Evolutionary conservation across 2,329 filamentous ascomycete genomes (phyloP).

Genomic region (Botrytis tulipae): DNA sequence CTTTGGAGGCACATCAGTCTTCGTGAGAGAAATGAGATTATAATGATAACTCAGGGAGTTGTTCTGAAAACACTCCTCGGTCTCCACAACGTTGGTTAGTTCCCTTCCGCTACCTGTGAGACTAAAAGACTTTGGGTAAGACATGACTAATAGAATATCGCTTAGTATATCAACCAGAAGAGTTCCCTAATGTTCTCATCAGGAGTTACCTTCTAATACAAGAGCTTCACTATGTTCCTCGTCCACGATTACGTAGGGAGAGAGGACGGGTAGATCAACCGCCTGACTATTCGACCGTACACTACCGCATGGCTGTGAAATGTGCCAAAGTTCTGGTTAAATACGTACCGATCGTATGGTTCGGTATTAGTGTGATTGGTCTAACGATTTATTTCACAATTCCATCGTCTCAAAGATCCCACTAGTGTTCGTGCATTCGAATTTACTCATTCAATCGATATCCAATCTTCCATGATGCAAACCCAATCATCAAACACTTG

Average conservation of each 20-base stretch:
- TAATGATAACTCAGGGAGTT: background rate
- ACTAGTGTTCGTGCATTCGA: no score
- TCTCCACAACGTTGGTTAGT: background rate
- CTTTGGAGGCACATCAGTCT: background rate
- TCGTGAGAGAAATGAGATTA: conserved; percentile 3
- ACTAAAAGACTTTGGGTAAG: background rate
- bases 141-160: background rate
- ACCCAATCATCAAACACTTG: background rate
- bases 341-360: background rate
- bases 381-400: background rate
- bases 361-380: background rate
- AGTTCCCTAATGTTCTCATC: background rate
- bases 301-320: background rate
- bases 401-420: background rate
- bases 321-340: background rate
- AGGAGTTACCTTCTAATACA: background rate
- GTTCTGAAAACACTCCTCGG: background rate
- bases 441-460: no score
- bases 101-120: background rate
- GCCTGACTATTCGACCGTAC: background rate
- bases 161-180: background rate
- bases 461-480: background rate
- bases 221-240: background rate
- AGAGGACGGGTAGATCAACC: background rate
- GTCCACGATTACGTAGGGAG: background rate